phyloP scores from a whole-genome alignment of 805 yeast genomes.

The Danielozyma ontarioensis region DNA sequence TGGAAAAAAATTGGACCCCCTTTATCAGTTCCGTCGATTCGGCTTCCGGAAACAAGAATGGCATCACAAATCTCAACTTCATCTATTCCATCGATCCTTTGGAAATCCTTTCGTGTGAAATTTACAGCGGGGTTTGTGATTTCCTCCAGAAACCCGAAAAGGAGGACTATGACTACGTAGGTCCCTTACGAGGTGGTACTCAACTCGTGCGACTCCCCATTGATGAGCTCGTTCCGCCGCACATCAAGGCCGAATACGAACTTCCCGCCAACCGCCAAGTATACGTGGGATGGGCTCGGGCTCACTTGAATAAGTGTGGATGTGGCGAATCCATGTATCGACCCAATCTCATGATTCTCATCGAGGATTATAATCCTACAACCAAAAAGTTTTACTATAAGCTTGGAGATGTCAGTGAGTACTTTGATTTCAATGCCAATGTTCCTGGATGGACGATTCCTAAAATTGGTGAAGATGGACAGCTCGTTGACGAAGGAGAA shows the following conservation, averaged over 20 bases:
- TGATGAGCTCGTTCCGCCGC: slow-evolving; percentile 8
- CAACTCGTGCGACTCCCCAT: slow-evolving; percentile 19
- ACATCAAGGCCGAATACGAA: slow-evolving; percentile 4
- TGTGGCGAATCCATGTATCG: slow-evolving; percentile 19
- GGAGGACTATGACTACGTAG: slow-evolving; percentile 12
- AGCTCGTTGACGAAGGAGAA: slow-evolving; percentile 4
- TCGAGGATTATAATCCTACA: slow-evolving; percentile 19
- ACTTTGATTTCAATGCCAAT: slow-evolving; percentile 15
- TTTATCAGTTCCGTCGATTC: slow-evolving; percentile 5
- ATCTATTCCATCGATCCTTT: slow-evolving; percentile 23
- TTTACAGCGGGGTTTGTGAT: slow-evolving; percentile 23
- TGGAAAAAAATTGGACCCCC: slow-evolving; percentile 27
- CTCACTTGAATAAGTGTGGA: slow-evolving; percentile 18
- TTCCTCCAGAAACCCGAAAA: slow-evolving; percentile 15
- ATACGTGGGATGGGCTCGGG: slow-evolving; percentile 19
- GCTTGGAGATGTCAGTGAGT: slow-evolving; percentile 15
- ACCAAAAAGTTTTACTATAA: slow-evolving; percentile 8
- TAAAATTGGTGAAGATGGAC: slow-evolving; percentile 13
- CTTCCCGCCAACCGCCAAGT: slow-evolving; percentile 16
- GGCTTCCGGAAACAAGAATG: neutral
- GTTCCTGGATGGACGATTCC: slow-evolving; percentile 22
- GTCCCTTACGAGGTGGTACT: slow-evolving; percentile 28
- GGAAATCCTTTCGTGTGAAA: slow-evolving; percentile 24
- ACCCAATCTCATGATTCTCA: slow-evolving; percentile 17
- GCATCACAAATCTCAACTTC: slow-evolving; percentile 12